Evolutionary conservation across 768 basidiomycete species (phyloP).

Genomic region (Pleurotus platypus): DNA sequence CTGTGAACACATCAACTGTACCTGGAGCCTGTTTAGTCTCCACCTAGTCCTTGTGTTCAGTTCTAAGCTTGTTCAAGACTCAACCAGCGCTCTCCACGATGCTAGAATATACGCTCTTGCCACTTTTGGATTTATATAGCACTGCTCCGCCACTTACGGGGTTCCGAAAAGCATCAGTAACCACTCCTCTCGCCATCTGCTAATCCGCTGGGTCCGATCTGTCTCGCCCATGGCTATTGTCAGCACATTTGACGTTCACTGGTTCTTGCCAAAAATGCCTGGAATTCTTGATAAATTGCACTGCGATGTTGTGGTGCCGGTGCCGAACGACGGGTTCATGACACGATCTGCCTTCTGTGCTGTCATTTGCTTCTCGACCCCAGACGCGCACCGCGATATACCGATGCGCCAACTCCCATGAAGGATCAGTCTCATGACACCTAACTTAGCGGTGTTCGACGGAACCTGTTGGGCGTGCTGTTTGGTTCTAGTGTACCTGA

Average conservation of each 20-base stretch:
- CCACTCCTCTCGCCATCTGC: too few relatives aligned
- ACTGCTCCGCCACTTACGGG: conserved; percentile 2
- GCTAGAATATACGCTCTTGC: background rate
- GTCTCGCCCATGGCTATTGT: too few relatives aligned
- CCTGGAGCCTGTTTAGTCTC: background rate
- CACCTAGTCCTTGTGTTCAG: background rate
- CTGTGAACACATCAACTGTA: background rate
- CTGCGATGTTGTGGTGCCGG: background rate
- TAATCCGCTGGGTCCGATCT: too few relatives aligned
- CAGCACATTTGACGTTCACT: background rate
- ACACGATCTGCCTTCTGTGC: conserved; percentile 8
- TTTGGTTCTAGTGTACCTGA: conserved; percentile 6
- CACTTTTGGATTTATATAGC: background rate
- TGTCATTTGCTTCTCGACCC: conserved; percentile 6
- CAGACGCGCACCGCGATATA: background rate
- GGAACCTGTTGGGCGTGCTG: conserved; percentile 4
- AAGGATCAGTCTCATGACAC: conserved; percentile 2
- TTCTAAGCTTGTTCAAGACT: background rate
- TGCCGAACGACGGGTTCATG: background rate
- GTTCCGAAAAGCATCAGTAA: background rate
- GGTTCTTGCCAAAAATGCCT: background rate
- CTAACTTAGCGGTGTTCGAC: background rate
- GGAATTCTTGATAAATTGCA: conserved; percentile 1
- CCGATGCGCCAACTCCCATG: conserved; percentile 4
- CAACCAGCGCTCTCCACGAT: background rate